A percentile compares a stretch with the other conserved stretches of the same genome.
These are phyloP conservation scores for Cystobasidium tubakii DNA, from an alignment of 768 basidiomycete species.

Conservation along the genomic window DNA sequence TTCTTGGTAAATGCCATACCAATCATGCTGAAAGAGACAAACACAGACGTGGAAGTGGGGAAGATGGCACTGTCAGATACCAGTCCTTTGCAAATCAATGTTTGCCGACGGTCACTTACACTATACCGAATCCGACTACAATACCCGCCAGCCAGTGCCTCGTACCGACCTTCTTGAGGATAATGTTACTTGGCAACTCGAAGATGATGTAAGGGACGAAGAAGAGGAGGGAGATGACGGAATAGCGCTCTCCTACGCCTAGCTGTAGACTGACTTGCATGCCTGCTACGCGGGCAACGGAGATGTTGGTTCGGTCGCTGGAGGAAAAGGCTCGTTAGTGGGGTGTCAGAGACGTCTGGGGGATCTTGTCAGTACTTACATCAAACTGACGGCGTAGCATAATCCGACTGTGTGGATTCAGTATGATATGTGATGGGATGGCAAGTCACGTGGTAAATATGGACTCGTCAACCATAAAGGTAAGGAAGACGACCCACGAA, in stretches of 20 bases:
- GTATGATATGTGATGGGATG: no score
- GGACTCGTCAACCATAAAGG: no score
- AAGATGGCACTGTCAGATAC: no score
- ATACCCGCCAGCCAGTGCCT: conserved; percentile 39
- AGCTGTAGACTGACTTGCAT: conserved; percentile 44
- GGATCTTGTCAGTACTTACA: conserved; percentile 2
- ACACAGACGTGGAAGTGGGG: no score
- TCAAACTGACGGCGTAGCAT: conserved; percentile 11
- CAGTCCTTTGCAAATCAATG: no score
- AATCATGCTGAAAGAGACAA: not conserved
- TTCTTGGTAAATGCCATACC: conserved; percentile 45
- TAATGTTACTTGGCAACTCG: conserved; percentile 47
- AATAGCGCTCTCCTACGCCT: conserved; percentile 48
- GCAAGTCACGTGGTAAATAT: not conserved
- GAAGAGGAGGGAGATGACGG: conserved; percentile 42
- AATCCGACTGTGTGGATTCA: not conserved
- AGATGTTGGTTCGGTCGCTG: conserved; percentile 39
- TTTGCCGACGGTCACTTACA: conserved; percentile 40
- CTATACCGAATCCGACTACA: conserved; percentile 29
- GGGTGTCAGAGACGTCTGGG: no score
- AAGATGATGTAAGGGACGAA: conserved; percentile 45
- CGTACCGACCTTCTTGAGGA: conserved; percentile 45
- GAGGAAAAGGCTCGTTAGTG: no score
- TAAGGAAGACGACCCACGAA: not conserved
- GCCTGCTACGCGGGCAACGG: conserved; percentile 40